A percentile compares a stretch with the other conserved stretches of the same genome.
Conservation (phyloP, 2,329 filamentous ascomycete species). For the Aspergillus fischeri region DNA sequence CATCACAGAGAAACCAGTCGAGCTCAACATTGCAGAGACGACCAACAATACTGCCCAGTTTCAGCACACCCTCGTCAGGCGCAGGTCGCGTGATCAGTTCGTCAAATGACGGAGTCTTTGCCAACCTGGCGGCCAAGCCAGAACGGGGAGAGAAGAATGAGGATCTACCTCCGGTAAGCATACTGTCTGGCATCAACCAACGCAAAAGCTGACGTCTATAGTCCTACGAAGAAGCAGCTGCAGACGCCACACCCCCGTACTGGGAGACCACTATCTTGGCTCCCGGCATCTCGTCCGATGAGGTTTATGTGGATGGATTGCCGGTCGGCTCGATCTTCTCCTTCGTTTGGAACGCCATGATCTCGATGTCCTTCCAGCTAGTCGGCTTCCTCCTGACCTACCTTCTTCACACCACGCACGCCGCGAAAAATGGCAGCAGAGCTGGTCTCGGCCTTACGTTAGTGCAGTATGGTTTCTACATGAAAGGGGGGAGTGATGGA, state of each 20-base stretch:
- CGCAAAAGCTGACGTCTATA: slow-evolving; percentile 34
- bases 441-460: slow-evolving; percentile 92
- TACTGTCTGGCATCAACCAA: slow-evolving; percentile 29
- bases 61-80: slow-evolving; percentile 37
- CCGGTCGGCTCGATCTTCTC: slow-evolving; percentile 83
- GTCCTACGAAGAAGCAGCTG: slow-evolving; percentile 97
- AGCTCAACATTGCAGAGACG: slow-evolving; percentile 39
- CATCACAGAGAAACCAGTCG: slow-evolving; percentile 12
- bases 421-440: slow-evolving; percentile 93
- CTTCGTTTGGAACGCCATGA: slow-evolving; percentile 78
- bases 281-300: slow-evolving; percentile 84
- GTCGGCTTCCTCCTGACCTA: slow-evolving; percentile 98
- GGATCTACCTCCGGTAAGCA: slow-evolving; percentile 84
- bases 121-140: slow-evolving; percentile 87
- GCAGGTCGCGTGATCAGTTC: slow-evolving; percentile 59
- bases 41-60: slow-evolving; percentile 53
- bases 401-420: slow-evolving; percentile 94
- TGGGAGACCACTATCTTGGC: slow-evolving; percentile 99
- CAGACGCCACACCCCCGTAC: slow-evolving; percentile 92
- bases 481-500: slow-evolving; percentile 62
- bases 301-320: slow-evolving; percentile 95
- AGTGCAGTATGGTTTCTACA: slow-evolving; percentile 94
- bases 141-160: slow-evolving; percentile 77
- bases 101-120: slow-evolving; percentile 93
- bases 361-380: slow-evolving; percentile 94